Evolutionary conservation across 129 eudicot species (phyloP), one percentile per base, ranked within the genome.

Genomic region (Ambrosia trifida): DNA sequence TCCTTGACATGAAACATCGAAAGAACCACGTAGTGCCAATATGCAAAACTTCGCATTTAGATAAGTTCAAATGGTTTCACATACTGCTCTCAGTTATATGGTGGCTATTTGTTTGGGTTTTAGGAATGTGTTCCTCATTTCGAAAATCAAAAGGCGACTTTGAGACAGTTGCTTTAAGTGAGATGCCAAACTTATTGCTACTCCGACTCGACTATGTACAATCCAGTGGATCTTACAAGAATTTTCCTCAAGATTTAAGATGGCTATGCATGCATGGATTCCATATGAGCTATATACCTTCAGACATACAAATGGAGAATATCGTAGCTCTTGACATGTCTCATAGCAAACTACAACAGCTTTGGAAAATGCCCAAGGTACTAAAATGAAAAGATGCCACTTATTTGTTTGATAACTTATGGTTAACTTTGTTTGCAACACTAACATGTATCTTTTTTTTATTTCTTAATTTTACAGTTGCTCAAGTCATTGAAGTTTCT

Each of bases 201-300:
- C 67, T 80, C 43, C 72, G 54, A 63, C 73, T 80, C 5, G 64
- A 69, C 19, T 33, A 80, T 69, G 80, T 80, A 46, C 50, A 63
- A 19, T 67, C 75, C 11, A 36, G 50, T 50, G 84, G 84, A 45
- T 49, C 72, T 5, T 69, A 45, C 46, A 38, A 31, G 7, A 7
- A 68, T 11, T 68, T 76, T 43, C 80, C 80, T 32, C 35, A 20
- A 12, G 41, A 31, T 2, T 58, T 76, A 68, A 67, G 74, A 59
- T 76, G 75, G 80, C 45, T 68, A 13, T 44, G 63, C 60, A 67
- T 72, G 74, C 80, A 74, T 62, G 80, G 84, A 19, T 69, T 80
- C 41, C 62, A 68, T 60, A 41, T 68, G 32, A 53, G 64, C 3
- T 62, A 44, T 33, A 17, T 80, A 52, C 83, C 79, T 36, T 47